Percentiles rank a stretch among this genome's conserved stretches.
phyloP scores from a whole-genome alignment of 192 early-diverging fungal genomes.

The Entophlyctis luteolus region DNA sequence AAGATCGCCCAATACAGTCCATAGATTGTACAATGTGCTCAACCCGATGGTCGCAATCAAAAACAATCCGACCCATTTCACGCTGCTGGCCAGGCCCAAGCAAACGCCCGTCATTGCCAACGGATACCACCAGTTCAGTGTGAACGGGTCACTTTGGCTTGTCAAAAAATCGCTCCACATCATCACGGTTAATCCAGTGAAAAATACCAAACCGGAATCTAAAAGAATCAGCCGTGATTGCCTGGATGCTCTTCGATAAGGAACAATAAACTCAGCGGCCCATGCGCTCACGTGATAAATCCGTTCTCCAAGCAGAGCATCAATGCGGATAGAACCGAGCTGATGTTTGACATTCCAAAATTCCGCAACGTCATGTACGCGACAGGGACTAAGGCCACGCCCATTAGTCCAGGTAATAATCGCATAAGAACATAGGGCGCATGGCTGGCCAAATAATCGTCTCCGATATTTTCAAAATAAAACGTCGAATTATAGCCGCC shows the following conservation, averaged over 20 bases:
- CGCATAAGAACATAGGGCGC: conserved; percentile 89
- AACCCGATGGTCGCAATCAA: conserved; percentile 49
- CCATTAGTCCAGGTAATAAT: conserved; percentile 73
- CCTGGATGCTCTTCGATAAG: conserved; percentile 3
- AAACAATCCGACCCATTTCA: conserved; percentile 59
- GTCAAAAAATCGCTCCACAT: conserved; percentile 49
- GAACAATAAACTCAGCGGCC: not conserved
- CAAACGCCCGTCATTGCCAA: conserved; percentile 42
- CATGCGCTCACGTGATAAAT: conserved; percentile 29
- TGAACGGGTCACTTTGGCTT: conserved; percentile 44
- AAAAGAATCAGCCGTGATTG: conserved; percentile 53
- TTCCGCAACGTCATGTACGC: conserved; percentile 51
- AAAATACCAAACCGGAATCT: conserved; percentile 53
- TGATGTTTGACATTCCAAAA: conserved; percentile 38
- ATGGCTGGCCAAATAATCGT: conserved; percentile 74
- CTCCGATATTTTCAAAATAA: conserved; percentile 72
- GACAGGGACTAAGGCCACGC: conserved; percentile 66
- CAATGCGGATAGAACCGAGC: conserved; percentile 39
- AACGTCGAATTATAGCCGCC: conserved; percentile 51
- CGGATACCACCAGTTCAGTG: conserved; percentile 47
- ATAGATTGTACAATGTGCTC: conserved; percentile 45
- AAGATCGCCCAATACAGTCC: conserved; percentile 44
- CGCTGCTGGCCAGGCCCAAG: conserved; percentile 45
- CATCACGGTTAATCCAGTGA: conserved; percentile 44
- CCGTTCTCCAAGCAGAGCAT: conserved; percentile 41